Conservation (phyloP, 1,284 basidiomycete species). For the Pascua sp. region DNA sequence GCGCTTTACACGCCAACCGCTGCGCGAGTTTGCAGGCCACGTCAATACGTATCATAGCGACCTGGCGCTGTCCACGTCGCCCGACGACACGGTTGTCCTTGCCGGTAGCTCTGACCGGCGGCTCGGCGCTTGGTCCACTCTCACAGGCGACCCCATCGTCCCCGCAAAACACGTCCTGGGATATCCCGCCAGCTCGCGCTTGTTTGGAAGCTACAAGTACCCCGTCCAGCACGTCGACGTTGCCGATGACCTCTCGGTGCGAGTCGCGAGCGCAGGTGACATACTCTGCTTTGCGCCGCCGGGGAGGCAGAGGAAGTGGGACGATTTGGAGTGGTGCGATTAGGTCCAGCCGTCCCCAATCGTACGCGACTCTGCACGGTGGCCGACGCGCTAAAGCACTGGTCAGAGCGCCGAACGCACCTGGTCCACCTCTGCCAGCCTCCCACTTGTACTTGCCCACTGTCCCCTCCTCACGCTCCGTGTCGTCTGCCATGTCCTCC, state of each 20-base stretch:
- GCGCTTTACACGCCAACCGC: slow-evolving; percentile 26
- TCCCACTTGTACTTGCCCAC: too few species aligned
- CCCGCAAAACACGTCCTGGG: not conserved
- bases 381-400: too few species aligned
- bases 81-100: slow-evolving; percentile 32
- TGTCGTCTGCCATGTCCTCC: too few species aligned
- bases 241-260: slow-evolving; percentile 9
- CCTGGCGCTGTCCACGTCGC: slow-evolving; percentile 32
- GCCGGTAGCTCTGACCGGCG: slow-evolving; percentile 35
- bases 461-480: too few species aligned
- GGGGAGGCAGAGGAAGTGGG: not conserved
- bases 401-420: too few species aligned
- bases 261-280: slow-evolving; percentile 11
- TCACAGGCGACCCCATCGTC: slow-evolving; percentile 23
- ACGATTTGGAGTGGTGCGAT: not conserved
- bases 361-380: too few species aligned
- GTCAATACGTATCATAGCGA: slow-evolving; percentile 29
- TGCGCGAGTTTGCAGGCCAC: slow-evolving; percentile 30
- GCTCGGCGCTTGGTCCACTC: slow-evolving; percentile 32
- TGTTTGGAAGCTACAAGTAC: not conserved
- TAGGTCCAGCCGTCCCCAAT: too few species aligned
- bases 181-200: too few species aligned
- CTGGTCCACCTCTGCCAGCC: too few species aligned
- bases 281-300: slow-evolving; percentile 9
- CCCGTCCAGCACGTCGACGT: slow-evolving; percentile 15